phyloP scores from a whole-genome alignment of 176 grass and related monocot genomes.

The Phoenix dactylifera region DNA sequence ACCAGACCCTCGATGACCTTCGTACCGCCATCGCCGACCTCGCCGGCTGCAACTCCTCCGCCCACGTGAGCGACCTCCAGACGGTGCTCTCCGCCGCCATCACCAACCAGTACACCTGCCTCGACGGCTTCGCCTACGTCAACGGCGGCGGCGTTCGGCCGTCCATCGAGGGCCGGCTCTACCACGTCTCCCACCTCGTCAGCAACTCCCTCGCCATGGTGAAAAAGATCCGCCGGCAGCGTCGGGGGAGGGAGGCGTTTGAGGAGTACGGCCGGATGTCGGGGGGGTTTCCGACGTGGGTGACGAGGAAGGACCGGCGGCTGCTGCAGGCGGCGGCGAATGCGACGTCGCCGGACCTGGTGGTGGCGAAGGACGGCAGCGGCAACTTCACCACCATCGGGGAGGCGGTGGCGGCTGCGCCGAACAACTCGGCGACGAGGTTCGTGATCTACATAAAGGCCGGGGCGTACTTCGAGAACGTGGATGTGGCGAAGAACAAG shows the following conservation, averaged over 20 bases:
- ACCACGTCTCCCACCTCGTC: slow-evolving; percentile 45
- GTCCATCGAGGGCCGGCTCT: slow-evolving; percentile 32
- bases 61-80: slow-evolving; percentile 32
- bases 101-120: slow-evolving; percentile 82
- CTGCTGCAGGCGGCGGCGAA: slow-evolving; percentile 50
- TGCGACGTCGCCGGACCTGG: slow-evolving; percentile 22
- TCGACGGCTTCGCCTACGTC: slow-evolving; percentile 54
- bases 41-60: not conserved
- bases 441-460: slow-evolving; percentile 88
- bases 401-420: slow-evolving; percentile 63
- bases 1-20: slow-evolving; percentile 57
- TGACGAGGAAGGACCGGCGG: slow-evolving; percentile 37
- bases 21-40: slow-evolving; percentile 28
- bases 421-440: slow-evolving; percentile 30
- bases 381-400: slow-evolving; percentile 53
- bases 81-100: slow-evolving; percentile 75
- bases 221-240: slow-evolving; percentile 40
- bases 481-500: slow-evolving; percentile 62
- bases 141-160: slow-evolving; percentile 16
- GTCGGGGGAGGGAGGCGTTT: slow-evolving; percentile 26
- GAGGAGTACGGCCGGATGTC: slow-evolving; percentile 56
- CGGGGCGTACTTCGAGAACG: slow-evolving; percentile 81
- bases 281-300: slow-evolving; percentile 52
- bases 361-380: slow-evolving; percentile 65
- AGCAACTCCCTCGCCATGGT: slow-evolving; percentile 89